Evolutionary conservation across 208 protist genomes (phyloP), one percentile per base, ranked within the genome.

Genomic region (Crithidia bombi): DNA sequence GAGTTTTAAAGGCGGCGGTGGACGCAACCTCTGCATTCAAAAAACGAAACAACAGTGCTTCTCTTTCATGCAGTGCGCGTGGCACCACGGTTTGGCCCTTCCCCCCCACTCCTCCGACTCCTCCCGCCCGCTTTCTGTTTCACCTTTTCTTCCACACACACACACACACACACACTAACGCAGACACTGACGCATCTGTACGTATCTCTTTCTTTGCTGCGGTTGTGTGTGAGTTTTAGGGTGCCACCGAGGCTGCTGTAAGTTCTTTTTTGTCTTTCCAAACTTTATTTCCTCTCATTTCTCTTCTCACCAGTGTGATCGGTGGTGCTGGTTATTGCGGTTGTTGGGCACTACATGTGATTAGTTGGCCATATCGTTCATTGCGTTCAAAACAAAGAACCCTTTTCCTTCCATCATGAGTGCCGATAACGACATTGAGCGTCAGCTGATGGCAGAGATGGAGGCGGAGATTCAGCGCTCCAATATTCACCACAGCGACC

Each of bases 371-470:
- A 17, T 58, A 55, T 41, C 46, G 17, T 65, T 50, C 52, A 36
- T 44, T 35, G 44, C 39, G 32, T 19, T 28, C 21, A 6, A 5
- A 6, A 41, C 12, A 15, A 15, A 41, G 36, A 47, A 47, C 15
- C 15, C 41, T 15, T 2, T 71, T 59, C 5, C 44, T 9, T 14
- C 33, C 33, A 21, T 50, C n/a, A 88, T 91, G 80, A 79, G 71
- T 38, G 49, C 69, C 17, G 68, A 65, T 28, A 73, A 90, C 50
- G 86, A 91, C 38, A 91, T 92, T 68, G 81, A 92, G 69, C 76
- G 78, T 14, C 79, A 88, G 36, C 82, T 95, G 25, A 83, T 91
- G 82, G 77, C 89, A 76, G 86, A 94, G 69, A 92, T 94, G 89
- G 86, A 94, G 67, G 69, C 64, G 49, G 82, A 91, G 57, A 81